Evolutionary conservation across 352 stramenopile species (phyloP).

Genomic region (Ophiocytium majus): DNA sequence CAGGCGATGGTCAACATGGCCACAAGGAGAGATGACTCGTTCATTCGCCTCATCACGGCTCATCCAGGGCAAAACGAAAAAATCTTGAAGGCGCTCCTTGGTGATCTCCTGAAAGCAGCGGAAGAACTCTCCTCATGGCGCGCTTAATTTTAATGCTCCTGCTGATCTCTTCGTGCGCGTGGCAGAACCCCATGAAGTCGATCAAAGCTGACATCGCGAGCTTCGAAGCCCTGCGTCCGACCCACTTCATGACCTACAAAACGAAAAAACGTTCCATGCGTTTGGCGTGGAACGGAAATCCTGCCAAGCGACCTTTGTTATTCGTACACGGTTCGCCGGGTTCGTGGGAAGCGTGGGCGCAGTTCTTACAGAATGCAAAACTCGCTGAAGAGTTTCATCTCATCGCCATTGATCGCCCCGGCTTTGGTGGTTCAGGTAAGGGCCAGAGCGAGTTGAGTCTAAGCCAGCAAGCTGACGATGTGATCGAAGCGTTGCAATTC

Average conservation of each 20-base stretch:
- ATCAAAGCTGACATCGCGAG: too few relatives aligned
- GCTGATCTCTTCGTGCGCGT: too few relatives aligned
- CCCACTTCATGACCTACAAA: too few relatives aligned
- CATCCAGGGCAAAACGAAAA: not conserved
- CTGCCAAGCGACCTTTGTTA: not conserved
- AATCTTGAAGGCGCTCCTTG: conserved; percentile 16
- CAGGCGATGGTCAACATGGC: not conserved
- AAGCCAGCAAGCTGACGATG: not conserved
- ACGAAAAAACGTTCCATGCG: too few relatives aligned
- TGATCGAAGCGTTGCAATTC: not conserved
- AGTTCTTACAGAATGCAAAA: not conserved
- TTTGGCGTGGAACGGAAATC: too few relatives aligned
- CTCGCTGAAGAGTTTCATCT: conserved; percentile 12
- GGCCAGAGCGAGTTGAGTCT: not conserved
- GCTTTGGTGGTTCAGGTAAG: not conserved
- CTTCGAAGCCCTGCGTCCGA: too few relatives aligned
- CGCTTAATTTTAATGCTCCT: too few relatives aligned
- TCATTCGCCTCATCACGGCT: not conserved
- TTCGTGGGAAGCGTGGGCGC: not conserved
- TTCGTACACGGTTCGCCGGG: not conserved
- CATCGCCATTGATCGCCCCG: not conserved
- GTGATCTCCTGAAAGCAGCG: too few relatives aligned
- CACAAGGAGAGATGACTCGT: not conserved
- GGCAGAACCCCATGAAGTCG: too few relatives aligned
- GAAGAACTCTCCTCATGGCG: too few relatives aligned